Evolutionary conservation across 768 basidiomycete species (phyloP), one percentile per base, ranked within the genome.

Genomic region (Rhodotorula toruloides): DNA sequence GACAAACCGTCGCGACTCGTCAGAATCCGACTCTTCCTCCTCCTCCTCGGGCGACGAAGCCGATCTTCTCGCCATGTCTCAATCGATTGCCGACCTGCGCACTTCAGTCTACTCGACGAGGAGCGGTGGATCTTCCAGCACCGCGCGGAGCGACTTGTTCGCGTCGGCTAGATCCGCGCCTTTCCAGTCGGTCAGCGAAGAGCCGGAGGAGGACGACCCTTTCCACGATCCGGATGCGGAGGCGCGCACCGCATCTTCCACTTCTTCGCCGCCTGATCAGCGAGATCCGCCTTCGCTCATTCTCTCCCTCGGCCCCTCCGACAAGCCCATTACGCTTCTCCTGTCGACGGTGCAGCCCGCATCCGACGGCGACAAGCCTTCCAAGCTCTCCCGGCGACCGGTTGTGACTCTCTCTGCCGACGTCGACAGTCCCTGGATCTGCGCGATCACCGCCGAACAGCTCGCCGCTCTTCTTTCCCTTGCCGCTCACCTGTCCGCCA

Each of bases 401-500:
- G 29, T 16, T 31, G n/a, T n/a, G n/a, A n/a, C n/a, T n/a, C 55
- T 31, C 17, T 49, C 27, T 50, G 46, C 29, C 48, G 22, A 12
- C 43, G 36, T 22, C n/a, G 31, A 27, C 39, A n/a, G 29, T 8
- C 31, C 40, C 3, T 53, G 54, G 49, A 29, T 50, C 46, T 36
- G 31, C 32, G 58, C 66, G 14, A 2, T 54, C 56, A 46, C 47
- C 13, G 56, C 48, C 19, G 25, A 22, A 25, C 63, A 59, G 32
- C 57, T 61, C 31, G 42, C n/a, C 4, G 44, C 29, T 44, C 57
- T 52, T 19, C 58, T 56, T 57, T 54, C 22, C 68, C 90, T 19
- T 88, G 89, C 36, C 84, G 85, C 22, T 79, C 90, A 47, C 81
- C 84, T 73, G 80, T 17, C 11, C 7, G 13, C 48, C 32, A 8